Evolutionary conservation across 1,284 basidiomycete species (phyloP).

Genomic region (Tilletia setariae): DNA sequence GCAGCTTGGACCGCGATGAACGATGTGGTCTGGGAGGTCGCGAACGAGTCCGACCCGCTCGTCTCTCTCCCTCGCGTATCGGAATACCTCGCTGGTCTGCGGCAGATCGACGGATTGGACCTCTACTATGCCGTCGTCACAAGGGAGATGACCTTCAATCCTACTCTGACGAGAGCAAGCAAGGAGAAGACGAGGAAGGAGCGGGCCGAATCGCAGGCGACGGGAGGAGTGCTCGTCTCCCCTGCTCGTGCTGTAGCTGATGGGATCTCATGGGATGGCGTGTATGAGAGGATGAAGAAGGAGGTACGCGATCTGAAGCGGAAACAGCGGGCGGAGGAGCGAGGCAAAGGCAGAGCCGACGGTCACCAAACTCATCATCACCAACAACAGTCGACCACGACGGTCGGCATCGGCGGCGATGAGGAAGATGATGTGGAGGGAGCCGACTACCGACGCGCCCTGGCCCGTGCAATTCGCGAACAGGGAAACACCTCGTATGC

Average conservation of each 20-base stretch:
- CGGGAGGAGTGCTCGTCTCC: neutral
- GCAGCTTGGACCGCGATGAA: constrained; percentile 24
- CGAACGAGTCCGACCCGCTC: constrained; percentile 24
- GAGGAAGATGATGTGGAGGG: constrained; percentile 17
- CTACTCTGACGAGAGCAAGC: neutral
- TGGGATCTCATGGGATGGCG: neutral
- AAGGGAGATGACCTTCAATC: constrained; percentile 20
- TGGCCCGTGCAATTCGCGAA: constrained; percentile 23
- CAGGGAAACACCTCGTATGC: constrained; percentile 24
- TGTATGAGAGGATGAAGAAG: constrained; percentile 19
- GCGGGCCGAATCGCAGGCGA: no score
- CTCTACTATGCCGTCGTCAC: constrained; percentile 29
- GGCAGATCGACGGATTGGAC: constrained; percentile 24
- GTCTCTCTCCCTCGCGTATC: constrained; percentile 19
- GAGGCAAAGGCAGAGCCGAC: constrained; percentile 3
- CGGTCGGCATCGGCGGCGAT: neutral
- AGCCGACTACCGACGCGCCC: constrained; percentile 19
- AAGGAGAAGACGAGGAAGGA: neutral
- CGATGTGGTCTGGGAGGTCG: constrained; percentile 24
- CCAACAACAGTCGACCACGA: neutral
- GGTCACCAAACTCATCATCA: neutral
- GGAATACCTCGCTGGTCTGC: constrained; percentile 14
- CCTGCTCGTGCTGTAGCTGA: neutral
- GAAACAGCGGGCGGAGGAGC: neutral
- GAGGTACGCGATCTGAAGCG: constrained; percentile 11